Evolutionary conservation across 2,329 filamentous ascomycete genomes (phyloP), one percentile per base, ranked within the genome.

Genomic region (Ceratocystis variospora): DNA sequence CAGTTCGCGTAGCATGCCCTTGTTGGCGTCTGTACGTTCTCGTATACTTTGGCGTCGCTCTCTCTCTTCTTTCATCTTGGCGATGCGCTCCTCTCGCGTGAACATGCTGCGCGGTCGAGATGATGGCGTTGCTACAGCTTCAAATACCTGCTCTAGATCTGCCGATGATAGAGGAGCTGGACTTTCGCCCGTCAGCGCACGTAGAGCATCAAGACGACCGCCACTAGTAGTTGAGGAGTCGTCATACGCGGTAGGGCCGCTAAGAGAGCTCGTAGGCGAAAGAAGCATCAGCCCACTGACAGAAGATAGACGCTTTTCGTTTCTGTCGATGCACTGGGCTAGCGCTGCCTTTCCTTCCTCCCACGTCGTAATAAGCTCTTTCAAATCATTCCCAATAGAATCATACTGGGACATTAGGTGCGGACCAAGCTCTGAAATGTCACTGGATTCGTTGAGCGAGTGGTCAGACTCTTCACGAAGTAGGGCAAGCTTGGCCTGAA

Each of bases 401-500:
- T 99, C 94, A 75, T 97, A 99, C 72, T 97, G 94, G 25, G 86
- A 78, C 81, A 96, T 87, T 48, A 97, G 80, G 69, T 85, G 86
- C 0, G 87, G 83, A 0, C 89, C 90, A 17, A 96, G 81, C 70
- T 96, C 89, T 3, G 85, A 84, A 19, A 89, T 84, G 70, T 87
- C 84, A 67, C 81, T 80, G 46, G 88, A 85, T 71, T 87, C 85
- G 71, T 96, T 89, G 33, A 96, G 76, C 55, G 85, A 85, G 68
- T 84, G 84, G 72, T 89, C 90, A 0, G 91, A 95, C 74, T 96
- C 91, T 74, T 99, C 94, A 62, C 90, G 86, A 65, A 97, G 78
- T 6, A 99, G 80, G 68, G 95, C 91, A 78, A 99, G 85, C 75
- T 97, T 99, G 45, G 94, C 94, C 75, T 97, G 93, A 62, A 99